Evolutionary conservation across 768 basidiomycete genomes (phyloP), one percentile per base, ranked within the genome.

Genomic region (Wakefieldia striispora): DNA sequence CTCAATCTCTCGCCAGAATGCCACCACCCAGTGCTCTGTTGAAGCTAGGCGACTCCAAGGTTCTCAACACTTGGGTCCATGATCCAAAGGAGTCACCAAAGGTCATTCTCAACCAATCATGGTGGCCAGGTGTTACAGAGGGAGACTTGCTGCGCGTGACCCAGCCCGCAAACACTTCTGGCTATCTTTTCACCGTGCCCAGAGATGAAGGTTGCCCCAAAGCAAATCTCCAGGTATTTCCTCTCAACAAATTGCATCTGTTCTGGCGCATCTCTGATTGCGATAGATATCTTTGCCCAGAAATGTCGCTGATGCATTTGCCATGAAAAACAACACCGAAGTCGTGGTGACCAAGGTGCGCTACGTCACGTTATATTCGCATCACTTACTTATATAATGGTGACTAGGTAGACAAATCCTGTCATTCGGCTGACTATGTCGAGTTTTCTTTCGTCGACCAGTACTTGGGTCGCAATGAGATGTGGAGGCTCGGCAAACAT

Each of bases 361-460:
- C 36, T 16, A 26, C 29, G 19, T 24, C 19, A 12, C 27, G 16
- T 17, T 23, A 17, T 23, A 21, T 42, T 24, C 31, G 37, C 41
- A 58, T 40, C 47, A 17, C 50, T 45, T 38, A 53, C 53, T 56
- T 51, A 58, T 59, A 42, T 11, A 39, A 6, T n/a, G n/a, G 39
- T 20, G 5, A 23, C 14, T 45, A 91, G 89, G 86, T 90, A 36
- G 83, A 94, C 55, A 81, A 76, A 56, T 72, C 75, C 7, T 69
- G 70, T 33, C 78, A 81, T 51, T 77, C 72, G 21, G 90, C 88
- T 1, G 84, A 89, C 52, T 86, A 85, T 62, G 78, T 98, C 43
- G 95, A 98, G 61, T 79, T 98, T 49, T 83, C 84, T 40, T 98
- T 98, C 62, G 89, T 91, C 54, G 94, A 97, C 64, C 93, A 95